Conservation (phyloP, 805 yeast species). For the Barnettozyma populi region DNA sequence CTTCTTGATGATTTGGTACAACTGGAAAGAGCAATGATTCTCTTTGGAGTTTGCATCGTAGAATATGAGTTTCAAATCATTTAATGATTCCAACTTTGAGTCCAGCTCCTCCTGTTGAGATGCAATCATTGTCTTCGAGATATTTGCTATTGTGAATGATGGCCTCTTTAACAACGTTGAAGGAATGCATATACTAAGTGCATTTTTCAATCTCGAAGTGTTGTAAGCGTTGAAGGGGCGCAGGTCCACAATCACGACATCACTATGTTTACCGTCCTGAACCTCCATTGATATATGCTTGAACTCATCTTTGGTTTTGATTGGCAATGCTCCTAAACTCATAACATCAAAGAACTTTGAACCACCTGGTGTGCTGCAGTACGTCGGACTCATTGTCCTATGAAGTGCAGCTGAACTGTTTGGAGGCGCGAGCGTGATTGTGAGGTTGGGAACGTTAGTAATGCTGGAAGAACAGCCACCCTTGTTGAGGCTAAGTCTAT, state of each 20-base stretch:
- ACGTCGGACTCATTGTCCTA: conserved; percentile 9
- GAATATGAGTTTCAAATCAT: conserved; percentile 16
- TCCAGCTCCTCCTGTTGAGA: conserved; percentile 17
- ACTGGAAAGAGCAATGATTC: conserved; percentile 22
- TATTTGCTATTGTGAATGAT: conserved; percentile 23
- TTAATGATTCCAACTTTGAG: conserved; percentile 9
- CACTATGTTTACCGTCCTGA: conserved; percentile 1
- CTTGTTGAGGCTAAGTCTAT: neutral
- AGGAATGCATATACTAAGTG: conserved; percentile 81
- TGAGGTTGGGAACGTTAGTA: neutral
- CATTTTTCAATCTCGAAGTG: conserved; percentile 48
- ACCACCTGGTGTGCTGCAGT: conserved; percentile 8
- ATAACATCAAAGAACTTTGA: conserved; percentile 13
- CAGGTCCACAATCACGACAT: conserved; percentile 42
- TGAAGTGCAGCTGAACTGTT: neutral
- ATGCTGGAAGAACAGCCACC: neutral
- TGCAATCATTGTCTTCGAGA: conserved; percentile 25
- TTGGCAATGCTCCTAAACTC: conserved; percentile 9
- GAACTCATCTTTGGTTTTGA: conserved; percentile 11
- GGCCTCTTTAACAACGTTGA: conserved; percentile 74
- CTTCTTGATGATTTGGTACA: conserved; percentile 23
- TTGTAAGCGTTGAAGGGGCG: conserved; percentile 77
- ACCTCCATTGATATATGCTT: neutral
- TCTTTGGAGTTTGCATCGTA: conserved; percentile 22
- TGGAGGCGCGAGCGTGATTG: conserved; percentile 3